These are phyloP conservation scores for Euphorbia schlechtendalii DNA, from an alignment of 441 rosid species.

Conservation along the genomic window DNA sequence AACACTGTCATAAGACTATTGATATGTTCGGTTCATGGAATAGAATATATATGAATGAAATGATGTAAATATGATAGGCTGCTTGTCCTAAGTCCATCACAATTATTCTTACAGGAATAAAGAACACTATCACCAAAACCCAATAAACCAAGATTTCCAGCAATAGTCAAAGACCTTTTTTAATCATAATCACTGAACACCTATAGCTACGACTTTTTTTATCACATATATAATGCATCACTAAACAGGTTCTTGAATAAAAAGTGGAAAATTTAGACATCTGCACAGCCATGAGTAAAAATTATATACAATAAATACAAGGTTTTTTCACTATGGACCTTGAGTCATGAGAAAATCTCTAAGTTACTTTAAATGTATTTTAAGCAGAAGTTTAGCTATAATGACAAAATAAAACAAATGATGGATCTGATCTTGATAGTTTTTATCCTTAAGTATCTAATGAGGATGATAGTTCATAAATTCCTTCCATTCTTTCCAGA, in stretches of 20 bases:
- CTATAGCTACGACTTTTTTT: background rate
- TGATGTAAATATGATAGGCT: too few species aligned
- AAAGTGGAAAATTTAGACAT: too few species aligned
- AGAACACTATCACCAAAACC: background rate
- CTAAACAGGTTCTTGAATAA: background rate
- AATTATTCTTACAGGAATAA: background rate
- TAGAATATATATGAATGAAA: too few species aligned
- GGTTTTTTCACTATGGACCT: background rate
- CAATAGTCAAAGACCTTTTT: background rate
- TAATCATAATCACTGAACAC: background rate
- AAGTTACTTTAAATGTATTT: background rate
- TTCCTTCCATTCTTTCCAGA: background rate
- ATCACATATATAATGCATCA: background rate
- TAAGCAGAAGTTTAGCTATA: background rate
- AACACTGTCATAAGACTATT: background rate
- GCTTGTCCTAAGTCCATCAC: too few species aligned
- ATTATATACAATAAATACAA: background rate
- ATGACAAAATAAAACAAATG: background rate
- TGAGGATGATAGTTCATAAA: background rate
- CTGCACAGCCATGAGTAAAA: too few species aligned
- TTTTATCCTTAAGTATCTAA: background rate
- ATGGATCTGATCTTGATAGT: background rate
- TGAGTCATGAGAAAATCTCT: background rate
- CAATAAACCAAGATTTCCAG: background rate
- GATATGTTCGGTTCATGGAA: too few species aligned